Percentiles rank a stretch among this genome's conserved stretches.
Evolutionary conservation across 1,284 basidiomycete genomes (phyloP).

Genomic region (Apiotrichum porosum): DNA sequence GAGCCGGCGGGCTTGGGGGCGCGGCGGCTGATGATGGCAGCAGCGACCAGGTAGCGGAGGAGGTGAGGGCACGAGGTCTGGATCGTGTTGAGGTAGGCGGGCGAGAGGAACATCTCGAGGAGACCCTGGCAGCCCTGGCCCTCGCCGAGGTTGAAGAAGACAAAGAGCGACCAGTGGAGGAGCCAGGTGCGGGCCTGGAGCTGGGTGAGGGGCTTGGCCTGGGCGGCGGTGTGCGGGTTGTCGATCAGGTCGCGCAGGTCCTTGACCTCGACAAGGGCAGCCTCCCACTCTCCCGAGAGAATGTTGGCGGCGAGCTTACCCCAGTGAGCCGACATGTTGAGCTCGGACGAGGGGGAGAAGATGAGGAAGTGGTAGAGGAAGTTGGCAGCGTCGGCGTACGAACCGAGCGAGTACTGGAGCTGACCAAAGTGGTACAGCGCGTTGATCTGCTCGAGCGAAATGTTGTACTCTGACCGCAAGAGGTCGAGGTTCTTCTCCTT

Average conservation of each 20-base stretch:
- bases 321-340: slow-evolving; percentile 94
- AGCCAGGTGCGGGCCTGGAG: slow-evolving; percentile 96
- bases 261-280: slow-evolving; percentile 88
- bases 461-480: slow-evolving; percentile 86
- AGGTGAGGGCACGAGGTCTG: slow-evolving; percentile 94
- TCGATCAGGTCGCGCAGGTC: slow-evolving; percentile 89
- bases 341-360: slow-evolving; percentile 84
- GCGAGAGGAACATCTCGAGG: slow-evolving; percentile 92
- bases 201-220: slow-evolving; percentile 65
- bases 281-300: slow-evolving; percentile 89
- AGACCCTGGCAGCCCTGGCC: slow-evolving; percentile 74
- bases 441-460: slow-evolving; percentile 90
- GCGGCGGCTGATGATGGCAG: slow-evolving; percentile 86
- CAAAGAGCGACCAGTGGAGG: slow-evolving; percentile 96
- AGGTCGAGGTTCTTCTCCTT: slow-evolving; percentile 94
- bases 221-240: slow-evolving; percentile 52
- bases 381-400: slow-evolving; percentile 92
- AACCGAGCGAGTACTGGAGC: slow-evolving; percentile 95
- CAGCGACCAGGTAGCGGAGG: slow-evolving; percentile 87
- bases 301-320: slow-evolving; percentile 97
- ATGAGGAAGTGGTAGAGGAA: slow-evolving; percentile 99
- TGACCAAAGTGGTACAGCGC: slow-evolving; percentile 97
- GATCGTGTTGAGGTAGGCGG: slow-evolving; percentile 96
- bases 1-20: slow-evolving; percentile 44
- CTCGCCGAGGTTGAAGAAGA: slow-evolving; percentile 94